These are phyloP conservation scores for Leishmania tarentolae DNA, from an alignment of 208 protist species.

Conservation along the genomic window DNA sequence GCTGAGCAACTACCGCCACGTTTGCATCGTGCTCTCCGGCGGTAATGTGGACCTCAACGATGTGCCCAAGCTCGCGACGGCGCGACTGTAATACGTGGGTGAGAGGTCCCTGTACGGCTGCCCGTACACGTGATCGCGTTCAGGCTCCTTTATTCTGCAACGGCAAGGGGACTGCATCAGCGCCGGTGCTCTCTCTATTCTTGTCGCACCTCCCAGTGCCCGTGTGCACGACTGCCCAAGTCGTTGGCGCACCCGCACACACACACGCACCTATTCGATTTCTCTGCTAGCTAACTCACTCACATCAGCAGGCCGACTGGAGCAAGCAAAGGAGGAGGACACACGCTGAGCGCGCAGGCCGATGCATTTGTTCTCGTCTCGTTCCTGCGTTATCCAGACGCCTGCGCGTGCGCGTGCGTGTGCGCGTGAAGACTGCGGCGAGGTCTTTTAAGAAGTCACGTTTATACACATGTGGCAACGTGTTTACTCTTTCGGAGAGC, in stretches of 20 bases:
- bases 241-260: background rate
- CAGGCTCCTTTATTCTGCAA: background rate
- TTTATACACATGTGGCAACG: too few relatives aligned
- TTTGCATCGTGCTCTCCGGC: conserved; percentile 62
- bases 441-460: too few relatives aligned
- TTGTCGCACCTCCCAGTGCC: background rate
- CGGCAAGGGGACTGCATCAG: background rate
- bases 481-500: too few relatives aligned
- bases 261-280: background rate
- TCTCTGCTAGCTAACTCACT: background rate
- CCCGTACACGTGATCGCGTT: background rate
- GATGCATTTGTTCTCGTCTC: too few relatives aligned
- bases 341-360: too few relatives aligned
- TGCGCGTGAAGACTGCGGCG: too few relatives aligned
- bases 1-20: conserved; percentile 41
- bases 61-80: conserved; percentile 35
- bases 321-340: too few relatives aligned
- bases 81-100: conserved; percentile 35
- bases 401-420: too few relatives aligned
- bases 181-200: background rate
- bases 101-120: background rate
- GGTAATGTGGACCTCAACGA: conserved; percentile 67
- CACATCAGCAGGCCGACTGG: too few relatives aligned
- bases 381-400: too few relatives aligned
- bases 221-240: background rate